Percentiles rank a stretch among this genome's conserved stretches.
Evolutionary conservation across 2,329 filamentous ascomycete genomes (phyloP).

Genomic region (Raffaelea ambrosiae): DNA sequence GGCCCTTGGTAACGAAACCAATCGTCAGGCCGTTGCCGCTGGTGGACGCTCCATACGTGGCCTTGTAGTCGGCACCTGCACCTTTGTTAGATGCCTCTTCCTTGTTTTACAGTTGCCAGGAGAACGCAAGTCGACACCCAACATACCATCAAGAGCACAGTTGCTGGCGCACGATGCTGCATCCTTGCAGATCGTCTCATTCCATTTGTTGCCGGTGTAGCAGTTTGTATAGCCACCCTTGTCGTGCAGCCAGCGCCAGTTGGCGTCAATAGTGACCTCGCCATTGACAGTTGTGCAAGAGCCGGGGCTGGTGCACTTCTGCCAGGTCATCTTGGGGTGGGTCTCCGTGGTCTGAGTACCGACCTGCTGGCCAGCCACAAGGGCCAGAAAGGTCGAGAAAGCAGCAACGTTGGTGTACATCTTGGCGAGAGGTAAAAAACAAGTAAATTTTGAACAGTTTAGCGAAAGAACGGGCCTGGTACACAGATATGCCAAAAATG

Average conservation of each 20-base stretch:
- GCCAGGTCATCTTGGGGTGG: constrained; percentile 44
- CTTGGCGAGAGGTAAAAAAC: constrained; percentile 3
- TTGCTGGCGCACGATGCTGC: constrained; percentile 41
- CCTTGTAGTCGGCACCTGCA: constrained; percentile 37
- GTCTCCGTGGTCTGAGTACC: constrained; percentile 35
- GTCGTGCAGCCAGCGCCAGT: constrained; percentile 50
- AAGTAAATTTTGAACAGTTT: background rate
- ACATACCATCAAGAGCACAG: constrained; percentile 43
- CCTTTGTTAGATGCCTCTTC: background rate
- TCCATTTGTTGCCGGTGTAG: constrained; percentile 39
- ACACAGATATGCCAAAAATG: no score
- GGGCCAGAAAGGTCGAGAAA: constrained; percentile 32
- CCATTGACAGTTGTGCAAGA: constrained; percentile 38
- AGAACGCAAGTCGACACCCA: background rate
- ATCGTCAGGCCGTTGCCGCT: constrained; percentile 38
- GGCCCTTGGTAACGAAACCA: constrained; percentile 33
- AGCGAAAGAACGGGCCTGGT: background rate
- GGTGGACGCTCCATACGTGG: constrained; percentile 43
- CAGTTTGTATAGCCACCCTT: constrained; percentile 38
- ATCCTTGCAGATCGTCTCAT: constrained; percentile 37
- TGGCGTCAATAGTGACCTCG: constrained; percentile 44
- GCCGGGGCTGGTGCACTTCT: constrained; percentile 37
- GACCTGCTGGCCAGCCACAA: constrained; percentile 36
- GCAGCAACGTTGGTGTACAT: constrained; percentile 20
- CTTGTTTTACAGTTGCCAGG: background rate